These are phyloP conservation scores for Penicillium sp. DNA, from an alignment of 2,329 filamentous ascomycete genomes.

Conservation along the genomic window DNA sequence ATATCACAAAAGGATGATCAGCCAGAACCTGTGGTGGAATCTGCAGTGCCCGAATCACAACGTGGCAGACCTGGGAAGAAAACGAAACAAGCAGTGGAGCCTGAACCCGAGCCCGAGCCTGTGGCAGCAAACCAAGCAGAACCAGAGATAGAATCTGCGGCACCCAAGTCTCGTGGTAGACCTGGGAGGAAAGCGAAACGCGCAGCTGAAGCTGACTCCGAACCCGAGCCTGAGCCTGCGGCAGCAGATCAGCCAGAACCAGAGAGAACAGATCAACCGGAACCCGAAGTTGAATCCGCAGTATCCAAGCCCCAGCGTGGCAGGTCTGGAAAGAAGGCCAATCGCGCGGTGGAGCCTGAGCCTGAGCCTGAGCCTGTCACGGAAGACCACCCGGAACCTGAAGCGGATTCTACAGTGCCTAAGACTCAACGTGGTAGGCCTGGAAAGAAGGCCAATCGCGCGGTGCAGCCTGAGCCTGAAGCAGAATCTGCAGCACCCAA, in stretches of 20 bases:
- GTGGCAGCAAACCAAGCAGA: neutral
- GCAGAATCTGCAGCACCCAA: conserved; percentile 6
- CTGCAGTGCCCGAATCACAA: conserved; percentile 10
- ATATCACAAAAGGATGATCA: conserved; percentile 11
- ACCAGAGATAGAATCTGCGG: conserved; percentile 3
- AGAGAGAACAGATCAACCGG: too few relatives aligned
- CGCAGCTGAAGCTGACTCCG: neutral
- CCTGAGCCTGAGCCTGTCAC: neutral
- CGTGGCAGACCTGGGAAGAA: conserved; percentile 11
- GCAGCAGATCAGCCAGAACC: neutral
- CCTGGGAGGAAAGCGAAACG: conserved; percentile 12
- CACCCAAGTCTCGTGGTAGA: conserved; percentile 1
- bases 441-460: conserved; percentile 10
- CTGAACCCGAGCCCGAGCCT: conserved; percentile 9
- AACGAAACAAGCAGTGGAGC: neutral
- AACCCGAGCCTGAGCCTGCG: neutral
- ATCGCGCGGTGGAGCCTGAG: conserved; percentile 3
- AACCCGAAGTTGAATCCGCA: too few relatives aligned
- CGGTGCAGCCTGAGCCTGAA: neutral
- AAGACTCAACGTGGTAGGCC: conserved; percentile 4
- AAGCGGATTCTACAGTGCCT: conserved; percentile 1
- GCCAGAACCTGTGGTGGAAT: conserved; percentile 3
- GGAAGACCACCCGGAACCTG: too few relatives aligned
- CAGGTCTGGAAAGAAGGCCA: conserved; percentile 9
- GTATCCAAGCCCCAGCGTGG: conserved; percentile 2